Evolutionary conservation across 2,329 filamentous ascomycete genomes (phyloP).

Genomic region (Penicillium brevicompactum): DNA sequence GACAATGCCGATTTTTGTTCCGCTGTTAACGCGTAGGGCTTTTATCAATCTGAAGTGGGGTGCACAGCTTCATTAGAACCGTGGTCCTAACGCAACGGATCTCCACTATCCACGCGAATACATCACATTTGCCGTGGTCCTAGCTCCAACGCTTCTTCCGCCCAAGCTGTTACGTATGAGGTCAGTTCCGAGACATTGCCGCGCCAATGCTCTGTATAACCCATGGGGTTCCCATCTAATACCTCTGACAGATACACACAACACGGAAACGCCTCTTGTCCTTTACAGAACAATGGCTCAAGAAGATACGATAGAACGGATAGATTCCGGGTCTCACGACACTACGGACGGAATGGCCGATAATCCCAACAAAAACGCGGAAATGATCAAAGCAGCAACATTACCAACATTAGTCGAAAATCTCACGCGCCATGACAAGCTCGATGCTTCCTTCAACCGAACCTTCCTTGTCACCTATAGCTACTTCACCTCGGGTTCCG

Average conservation of each 20-base stretch:
- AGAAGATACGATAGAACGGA: not conserved
- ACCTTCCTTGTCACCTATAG: constrained; percentile 92
- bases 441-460: constrained; percentile 90
- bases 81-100: not conserved
- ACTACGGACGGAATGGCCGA: constrained; percentile 15
- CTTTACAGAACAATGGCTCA: not conserved
- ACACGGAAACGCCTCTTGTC: not conserved
- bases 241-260: not conserved
- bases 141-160: not conserved
- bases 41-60: not conserved
- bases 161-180: not conserved
- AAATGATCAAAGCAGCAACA: constrained; percentile 57
- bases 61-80: not conserved
- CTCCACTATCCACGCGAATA: constrained; percentile 2
- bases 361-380: constrained; percentile 2
- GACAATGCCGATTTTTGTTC: not conserved
- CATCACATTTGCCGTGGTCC: not conserved
- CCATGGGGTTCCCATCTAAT: not conserved
- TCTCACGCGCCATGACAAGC: constrained; percentile 85
- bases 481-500: constrained; percentile 82
- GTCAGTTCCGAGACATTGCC: not conserved
- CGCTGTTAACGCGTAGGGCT: not conserved
- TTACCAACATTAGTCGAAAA: constrained; percentile 87
- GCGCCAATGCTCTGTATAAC: not conserved
- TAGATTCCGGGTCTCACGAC: constrained; percentile 9